Percentiles rank a stretch among this genome's conserved stretches.
These are phyloP conservation scores for Gracilaria caudata DNA, from an alignment of 23 red algal genomes.

Conservation along the genomic window DNA sequence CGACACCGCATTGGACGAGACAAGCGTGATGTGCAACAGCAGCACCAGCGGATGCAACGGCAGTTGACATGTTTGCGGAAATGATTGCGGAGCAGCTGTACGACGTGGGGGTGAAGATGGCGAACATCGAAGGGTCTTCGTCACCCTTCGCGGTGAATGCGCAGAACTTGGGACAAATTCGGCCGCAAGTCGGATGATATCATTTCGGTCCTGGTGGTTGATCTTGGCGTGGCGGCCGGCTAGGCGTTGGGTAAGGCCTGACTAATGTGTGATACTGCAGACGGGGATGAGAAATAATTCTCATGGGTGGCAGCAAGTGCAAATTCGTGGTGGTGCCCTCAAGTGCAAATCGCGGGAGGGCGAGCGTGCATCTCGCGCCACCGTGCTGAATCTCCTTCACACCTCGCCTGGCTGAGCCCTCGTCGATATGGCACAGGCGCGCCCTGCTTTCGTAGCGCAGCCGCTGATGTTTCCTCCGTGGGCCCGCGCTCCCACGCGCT, in stretches of 20 bases:
- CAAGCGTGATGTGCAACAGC: conserved; percentile 17
- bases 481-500: background rate
- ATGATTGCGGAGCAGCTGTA: conserved; percentile 45
- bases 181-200: conserved; percentile 97
- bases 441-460: conserved; percentile 15
- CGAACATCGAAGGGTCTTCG: conserved; percentile 45
- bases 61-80: conserved; percentile 6
- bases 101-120: conserved; percentile 41
- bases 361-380: background rate
- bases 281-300: too few relatives aligned
- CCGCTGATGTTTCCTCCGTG: background rate
- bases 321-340: background rate
- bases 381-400: background rate
- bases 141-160: conserved; percentile 89
- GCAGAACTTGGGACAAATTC: conserved; percentile 58
- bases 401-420: background rate
- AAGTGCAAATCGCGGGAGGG: background rate
- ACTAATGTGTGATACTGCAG: too few relatives aligned
- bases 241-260: background rate
- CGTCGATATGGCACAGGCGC: background rate
- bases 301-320: too few relatives aligned
- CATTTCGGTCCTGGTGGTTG: conserved; percentile 52
- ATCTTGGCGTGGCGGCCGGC: background rate
- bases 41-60: background rate
- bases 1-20: background rate